A percentile compares a stretch with the other conserved stretches of the same genome.
Evolutionary conservation across 1,284 basidiomycete species (phyloP).

Genomic region (Malassezia obtusa): DNA sequence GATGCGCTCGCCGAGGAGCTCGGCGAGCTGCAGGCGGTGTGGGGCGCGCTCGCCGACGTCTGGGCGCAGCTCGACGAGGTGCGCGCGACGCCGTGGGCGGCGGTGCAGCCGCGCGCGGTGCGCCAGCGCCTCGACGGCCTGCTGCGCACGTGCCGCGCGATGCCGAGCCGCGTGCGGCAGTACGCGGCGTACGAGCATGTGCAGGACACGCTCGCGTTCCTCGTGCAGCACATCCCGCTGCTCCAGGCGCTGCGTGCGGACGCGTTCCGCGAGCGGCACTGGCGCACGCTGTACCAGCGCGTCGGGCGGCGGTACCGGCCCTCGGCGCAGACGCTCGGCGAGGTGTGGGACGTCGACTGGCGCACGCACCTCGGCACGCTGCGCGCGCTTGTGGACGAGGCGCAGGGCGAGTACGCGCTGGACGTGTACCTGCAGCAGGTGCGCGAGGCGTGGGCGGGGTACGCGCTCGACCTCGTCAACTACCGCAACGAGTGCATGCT

Average conservation of each 20-base stretch:
- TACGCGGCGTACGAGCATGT: slow-evolving; percentile 98
- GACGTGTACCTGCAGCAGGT: slow-evolving; percentile 55
- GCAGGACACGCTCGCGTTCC: slow-evolving; percentile 73
- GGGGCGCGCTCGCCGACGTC: slow-evolving; percentile 94
- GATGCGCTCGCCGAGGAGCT: slow-evolving; percentile 90
- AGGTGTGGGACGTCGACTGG: slow-evolving; percentile 93
- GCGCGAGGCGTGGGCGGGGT: slow-evolving; percentile 91
- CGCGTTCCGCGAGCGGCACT: slow-evolving; percentile 92
- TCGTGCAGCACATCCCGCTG: slow-evolving; percentile 80
- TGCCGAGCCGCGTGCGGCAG: slow-evolving; percentile 97
- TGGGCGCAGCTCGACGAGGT: slow-evolving; percentile 89
- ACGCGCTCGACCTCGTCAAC: slow-evolving; percentile 89
- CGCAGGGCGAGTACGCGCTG: slow-evolving; percentile 71
- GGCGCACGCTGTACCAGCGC: slow-evolving; percentile 94
- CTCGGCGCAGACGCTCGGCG: slow-evolving; percentile 78
- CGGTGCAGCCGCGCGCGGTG: slow-evolving; percentile 75
- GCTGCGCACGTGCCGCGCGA: slow-evolving; percentile 82
- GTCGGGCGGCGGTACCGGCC: slow-evolving; percentile 52
- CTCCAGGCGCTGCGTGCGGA: slow-evolving; percentile 92
- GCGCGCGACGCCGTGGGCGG: slow-evolving; percentile 78
- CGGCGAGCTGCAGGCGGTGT: slow-evolving; percentile 90
- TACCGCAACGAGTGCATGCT: slow-evolving; percentile 98
- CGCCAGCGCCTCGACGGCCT: slow-evolving; percentile 85
- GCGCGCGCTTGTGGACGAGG: slow-evolving; percentile 89
- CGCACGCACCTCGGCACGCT: slow-evolving; percentile 82